Evolutionary conservation across 2,329 filamentous ascomycete species (phyloP), one percentile per base, ranked within the genome.

Genomic region (Ampelomyces quisqualis): DNA sequence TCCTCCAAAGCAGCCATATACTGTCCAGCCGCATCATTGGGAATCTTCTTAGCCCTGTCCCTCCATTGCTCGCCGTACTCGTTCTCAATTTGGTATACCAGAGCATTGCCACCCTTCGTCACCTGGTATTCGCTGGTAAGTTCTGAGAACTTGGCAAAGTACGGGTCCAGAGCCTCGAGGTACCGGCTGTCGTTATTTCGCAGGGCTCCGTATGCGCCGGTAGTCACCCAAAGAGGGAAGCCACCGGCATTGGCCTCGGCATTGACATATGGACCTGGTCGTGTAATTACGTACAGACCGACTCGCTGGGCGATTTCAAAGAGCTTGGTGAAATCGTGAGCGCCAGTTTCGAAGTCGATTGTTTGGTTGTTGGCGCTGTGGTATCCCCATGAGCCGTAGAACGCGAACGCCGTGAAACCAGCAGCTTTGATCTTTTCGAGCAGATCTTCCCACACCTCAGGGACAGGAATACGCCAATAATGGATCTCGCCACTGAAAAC

Each of bases 171-270:
- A 0, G 78, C 78, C 9, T 70, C 65, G 2, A 74, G 77, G 56
- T 76, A 81, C 32, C 72, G 68, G 4, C 72, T 58, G 44, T 82
- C 73, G 27, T 80, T 73, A 39, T 80, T 70, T 21, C 80, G 68
- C 11, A 80, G 63, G 14, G 60, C 54, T 2, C 80, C 79, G 34
- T 80, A 79, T 18, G 70, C 78, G 29, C 80, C 81, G 1, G 80
- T 82, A 0, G 80, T 83, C 5, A 80, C 60, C 79, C 81, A 85
- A 1, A 81, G 66, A 0, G 81, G 79, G 41, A 82, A 79, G 0
- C 81, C 81, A 21, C 82, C 81, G 1, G 76, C 79, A 47, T 77
- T 82, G 3, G 79, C 73, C 56, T 84, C 82, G 1, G 80, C 81
- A 47, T 84, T 85, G 42, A 81, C 74, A 41, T 84, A 85, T 0